Evolutionary conservation across 2,329 filamentous ascomycete species (phyloP).

Genomic region (Botrytis cinerea): DNA sequence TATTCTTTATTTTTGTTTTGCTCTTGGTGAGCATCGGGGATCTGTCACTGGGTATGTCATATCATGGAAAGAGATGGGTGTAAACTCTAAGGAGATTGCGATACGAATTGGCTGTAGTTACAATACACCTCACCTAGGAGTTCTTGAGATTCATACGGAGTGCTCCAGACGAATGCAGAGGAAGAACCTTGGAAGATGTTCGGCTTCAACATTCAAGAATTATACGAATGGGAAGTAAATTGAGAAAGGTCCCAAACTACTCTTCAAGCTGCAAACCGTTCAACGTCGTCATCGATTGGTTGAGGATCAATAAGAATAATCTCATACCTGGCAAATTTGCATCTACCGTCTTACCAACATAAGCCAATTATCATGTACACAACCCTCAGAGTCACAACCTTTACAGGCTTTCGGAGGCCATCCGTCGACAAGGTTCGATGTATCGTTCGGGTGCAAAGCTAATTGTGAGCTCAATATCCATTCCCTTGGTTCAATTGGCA

Average conservation of each 20-base stretch:
- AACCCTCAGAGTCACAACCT: constrained; percentile 10
- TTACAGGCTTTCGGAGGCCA: constrained; percentile 19
- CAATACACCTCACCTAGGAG: neutral
- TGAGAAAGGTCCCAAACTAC: neutral
- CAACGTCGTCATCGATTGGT: neutral
- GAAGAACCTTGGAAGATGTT: constrained; percentile 12
- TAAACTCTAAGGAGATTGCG: constrained; percentile 10
- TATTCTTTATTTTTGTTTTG: neutral
- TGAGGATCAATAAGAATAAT: neutral
- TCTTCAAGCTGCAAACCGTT: neutral
- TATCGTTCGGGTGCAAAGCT: neutral
- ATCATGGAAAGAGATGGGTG: neutral
- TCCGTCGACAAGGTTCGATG: constrained; percentile 8
- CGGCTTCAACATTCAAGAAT: neutral
- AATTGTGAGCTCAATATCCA: neutral
- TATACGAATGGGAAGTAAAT: neutral
- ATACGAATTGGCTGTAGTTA: neutral
- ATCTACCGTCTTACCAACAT: constrained; percentile 5
- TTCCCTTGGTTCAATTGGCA: neutral
- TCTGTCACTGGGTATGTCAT: neutral
- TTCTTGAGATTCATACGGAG: neutral
- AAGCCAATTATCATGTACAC: neutral
- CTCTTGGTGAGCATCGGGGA: neutral
- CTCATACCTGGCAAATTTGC: neutral
- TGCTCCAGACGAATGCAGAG: neutral